These are phyloP conservation scores for Talaromyces proteolyticus DNA, from an alignment of 495 filamentous ascomycete species.

Conservation along the genomic window DNA sequence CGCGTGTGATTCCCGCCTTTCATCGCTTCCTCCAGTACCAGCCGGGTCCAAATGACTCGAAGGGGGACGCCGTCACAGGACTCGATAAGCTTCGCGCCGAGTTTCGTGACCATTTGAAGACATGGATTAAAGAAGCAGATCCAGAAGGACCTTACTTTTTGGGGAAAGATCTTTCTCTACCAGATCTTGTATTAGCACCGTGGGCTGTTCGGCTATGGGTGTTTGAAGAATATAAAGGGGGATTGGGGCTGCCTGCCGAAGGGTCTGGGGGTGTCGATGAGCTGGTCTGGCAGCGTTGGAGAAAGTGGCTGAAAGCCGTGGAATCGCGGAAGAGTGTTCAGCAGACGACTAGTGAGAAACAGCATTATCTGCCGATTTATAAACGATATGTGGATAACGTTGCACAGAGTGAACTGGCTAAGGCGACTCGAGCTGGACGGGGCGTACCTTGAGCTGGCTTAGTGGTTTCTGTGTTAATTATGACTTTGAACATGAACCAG, in stretches of 20 bases:
- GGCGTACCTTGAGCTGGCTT: conserved; percentile 44
- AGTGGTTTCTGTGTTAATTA: not conserved
- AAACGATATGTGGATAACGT: conserved; percentile 65
- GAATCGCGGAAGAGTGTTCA: conserved; percentile 48
- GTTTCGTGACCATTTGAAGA: conserved; percentile 45
- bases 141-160: conserved; percentile 57
- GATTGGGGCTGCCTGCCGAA: conserved; percentile 48
- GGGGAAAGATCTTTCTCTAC: conserved; percentile 45
- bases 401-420: conserved; percentile 63
- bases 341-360: conserved; percentile 56
- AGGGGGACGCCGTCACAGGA: conserved; percentile 13
- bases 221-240: conserved; percentile 68
- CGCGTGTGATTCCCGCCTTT: conserved; percentile 57
- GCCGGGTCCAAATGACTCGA: conserved; percentile 10
- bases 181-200: conserved; percentile 61
- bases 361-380: conserved; percentile 59
- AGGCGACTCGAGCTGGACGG: conserved; percentile 58
- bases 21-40: conserved; percentile 62
- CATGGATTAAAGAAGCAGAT: conserved; percentile 55
- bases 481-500: too few relatives aligned
- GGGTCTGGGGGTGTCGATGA: conserved; percentile 44
- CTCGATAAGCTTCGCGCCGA: conserved; percentile 40
- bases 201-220: conserved; percentile 64
- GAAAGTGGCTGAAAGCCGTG: conserved; percentile 52
- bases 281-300: conserved; percentile 53